A percentile compares a stretch with the other conserved stretches of the same genome.
Evolutionary conservation across 2,329 filamentous ascomycete genomes (phyloP).

Genomic region (Pseudogymnoascus sp.): DNA sequence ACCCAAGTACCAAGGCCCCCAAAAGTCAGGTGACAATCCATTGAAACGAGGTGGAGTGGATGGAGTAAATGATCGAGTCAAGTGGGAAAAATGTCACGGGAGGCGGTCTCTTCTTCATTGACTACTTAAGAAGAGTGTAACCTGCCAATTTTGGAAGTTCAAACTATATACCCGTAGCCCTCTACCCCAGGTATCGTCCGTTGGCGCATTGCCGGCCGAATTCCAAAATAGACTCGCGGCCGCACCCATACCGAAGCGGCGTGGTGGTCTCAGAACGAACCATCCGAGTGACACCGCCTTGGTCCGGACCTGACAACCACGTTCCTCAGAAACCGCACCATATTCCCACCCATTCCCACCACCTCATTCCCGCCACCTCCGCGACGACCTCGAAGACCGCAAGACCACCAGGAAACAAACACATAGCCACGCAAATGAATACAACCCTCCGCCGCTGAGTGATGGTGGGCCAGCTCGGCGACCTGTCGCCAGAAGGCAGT

Average conservation of each 20-base stretch:
- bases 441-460: constrained; percentile 15
- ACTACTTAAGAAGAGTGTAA: not conserved
- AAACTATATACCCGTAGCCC: not conserved
- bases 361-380: not conserved
- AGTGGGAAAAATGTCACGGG: not conserved
- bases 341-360: not conserved
- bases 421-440: not conserved
- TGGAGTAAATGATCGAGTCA: not conserved
- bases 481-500: constrained; percentile 69
- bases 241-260: not conserved
- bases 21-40: not conserved
- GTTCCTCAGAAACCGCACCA: not conserved
- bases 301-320: not conserved
- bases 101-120: not conserved
- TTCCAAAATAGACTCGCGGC: constrained; percentile 1
- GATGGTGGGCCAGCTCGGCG: constrained; percentile 62
- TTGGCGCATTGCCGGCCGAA: not conserved
- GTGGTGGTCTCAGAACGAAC: constrained; percentile 5
- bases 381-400: not conserved
- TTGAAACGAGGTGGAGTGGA: not conserved
- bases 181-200: not conserved
- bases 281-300: constrained; percentile 4
- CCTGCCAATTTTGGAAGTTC: not conserved
- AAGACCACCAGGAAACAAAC: not conserved
- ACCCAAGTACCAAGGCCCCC: not conserved